Evolutionary conservation across 2,329 filamentous ascomycete species (phyloP).

Genomic region (Sporothrix pseudoabietina): DNA sequence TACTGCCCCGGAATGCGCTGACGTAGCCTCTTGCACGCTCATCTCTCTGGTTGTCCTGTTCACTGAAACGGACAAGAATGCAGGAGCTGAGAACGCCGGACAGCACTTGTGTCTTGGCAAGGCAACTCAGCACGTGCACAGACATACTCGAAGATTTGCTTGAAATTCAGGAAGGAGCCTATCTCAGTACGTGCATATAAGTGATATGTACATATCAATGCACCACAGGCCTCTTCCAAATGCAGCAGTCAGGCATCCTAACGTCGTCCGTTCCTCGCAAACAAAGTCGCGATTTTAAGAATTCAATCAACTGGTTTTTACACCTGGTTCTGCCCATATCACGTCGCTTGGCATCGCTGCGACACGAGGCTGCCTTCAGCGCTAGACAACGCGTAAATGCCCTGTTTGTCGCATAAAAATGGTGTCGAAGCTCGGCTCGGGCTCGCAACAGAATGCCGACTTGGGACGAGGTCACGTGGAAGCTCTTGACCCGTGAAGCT

Average conservation of each 20-base stretch:
- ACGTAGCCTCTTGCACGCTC: not conserved
- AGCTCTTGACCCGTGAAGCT: not conserved
- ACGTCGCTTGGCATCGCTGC: not conserved
- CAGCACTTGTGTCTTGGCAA: constrained; percentile 24
- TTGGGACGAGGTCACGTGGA: constrained; percentile 2
- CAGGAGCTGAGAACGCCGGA: constrained; percentile 1
- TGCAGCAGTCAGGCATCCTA: not conserved
- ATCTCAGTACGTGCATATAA: not conserved
- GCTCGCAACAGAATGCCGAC: constrained; percentile 3
- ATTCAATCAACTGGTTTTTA: not conserved
- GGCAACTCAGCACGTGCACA: constrained; percentile 25
- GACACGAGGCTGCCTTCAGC: not conserved
- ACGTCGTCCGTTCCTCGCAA: not conserved
- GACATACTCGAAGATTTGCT: not conserved
- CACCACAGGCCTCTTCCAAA: not conserved
- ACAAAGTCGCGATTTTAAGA: not conserved
- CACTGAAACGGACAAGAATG: not conserved
- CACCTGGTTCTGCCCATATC: not conserved
- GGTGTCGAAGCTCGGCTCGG: not conserved
- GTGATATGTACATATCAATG: not conserved
- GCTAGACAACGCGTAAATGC: constrained; percentile 3
- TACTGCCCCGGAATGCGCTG: not conserved
- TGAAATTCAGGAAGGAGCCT: not conserved
- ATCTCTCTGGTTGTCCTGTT: not conserved
- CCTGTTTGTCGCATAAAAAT: not conserved